phyloP scores from a whole-genome alignment of 768 basidiomycete species.

The Bullera alba region DNA sequence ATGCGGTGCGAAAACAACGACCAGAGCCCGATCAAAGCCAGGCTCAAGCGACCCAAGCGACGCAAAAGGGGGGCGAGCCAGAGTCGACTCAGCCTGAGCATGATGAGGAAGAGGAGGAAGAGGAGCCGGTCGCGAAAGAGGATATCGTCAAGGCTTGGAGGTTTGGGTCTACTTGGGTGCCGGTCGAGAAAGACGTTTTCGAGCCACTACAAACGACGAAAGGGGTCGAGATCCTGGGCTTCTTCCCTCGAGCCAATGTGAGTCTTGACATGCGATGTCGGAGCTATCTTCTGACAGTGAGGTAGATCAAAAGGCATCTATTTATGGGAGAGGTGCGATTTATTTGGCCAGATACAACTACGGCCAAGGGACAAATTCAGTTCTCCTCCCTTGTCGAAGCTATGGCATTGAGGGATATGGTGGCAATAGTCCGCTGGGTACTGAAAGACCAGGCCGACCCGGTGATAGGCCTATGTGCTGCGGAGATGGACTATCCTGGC shows the following conservation, averaged over 20 bases:
- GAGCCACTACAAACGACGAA: slow-evolving; percentile 63
- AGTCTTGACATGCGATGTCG: too few relatives aligned
- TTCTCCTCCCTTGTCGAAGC: slow-evolving; percentile 81
- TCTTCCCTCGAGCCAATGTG: slow-evolving; percentile 66
- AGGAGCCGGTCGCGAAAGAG: slow-evolving; percentile 43
- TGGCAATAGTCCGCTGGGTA: slow-evolving; percentile 81
- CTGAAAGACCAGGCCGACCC: slow-evolving; percentile 65
- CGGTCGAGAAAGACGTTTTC: slow-evolving; percentile 79
- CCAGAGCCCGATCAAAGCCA: slow-evolving; percentile 43
- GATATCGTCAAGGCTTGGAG: slow-evolving; percentile 45
- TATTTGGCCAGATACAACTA: slow-evolving; percentile 66
- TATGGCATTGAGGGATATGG: slow-evolving; percentile 60
- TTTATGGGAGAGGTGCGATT: slow-evolving; percentile 80
- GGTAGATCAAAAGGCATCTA: slow-evolving; percentile 72
- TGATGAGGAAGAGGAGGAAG: slow-evolving; percentile 44
- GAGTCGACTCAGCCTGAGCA: slow-evolving; percentile 27
- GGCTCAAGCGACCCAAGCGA: slow-evolving; percentile 1
- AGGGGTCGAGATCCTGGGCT: slow-evolving; percentile 82
- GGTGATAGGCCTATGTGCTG: slow-evolving; percentile 73
- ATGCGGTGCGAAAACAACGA: slow-evolving; percentile 23
- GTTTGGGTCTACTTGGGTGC: slow-evolving; percentile 58
- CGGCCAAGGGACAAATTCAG: slow-evolving; percentile 67
- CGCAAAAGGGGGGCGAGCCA: slow-evolving; percentile 46
- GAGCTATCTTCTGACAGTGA: neutral
- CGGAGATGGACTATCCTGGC: slow-evolving; percentile 54